Conservation (phyloP, 2,329 filamentous ascomycete genomes). For the Tothia fuscella region DNA sequence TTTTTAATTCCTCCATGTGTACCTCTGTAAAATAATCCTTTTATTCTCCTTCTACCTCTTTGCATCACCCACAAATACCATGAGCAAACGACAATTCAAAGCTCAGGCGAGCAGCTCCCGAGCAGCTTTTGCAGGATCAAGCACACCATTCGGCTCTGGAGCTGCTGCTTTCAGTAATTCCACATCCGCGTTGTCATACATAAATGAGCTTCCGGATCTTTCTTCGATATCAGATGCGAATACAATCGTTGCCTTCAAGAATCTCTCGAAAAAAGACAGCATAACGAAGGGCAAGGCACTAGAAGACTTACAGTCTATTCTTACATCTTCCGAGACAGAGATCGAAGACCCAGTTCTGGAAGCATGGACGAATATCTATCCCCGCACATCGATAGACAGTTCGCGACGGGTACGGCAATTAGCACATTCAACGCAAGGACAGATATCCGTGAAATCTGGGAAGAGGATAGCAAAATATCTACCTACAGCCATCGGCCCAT, state of each 20-base stretch:
- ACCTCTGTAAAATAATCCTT: too few species aligned
- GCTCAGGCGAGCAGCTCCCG: slow-evolving; percentile 10
- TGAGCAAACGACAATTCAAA: slow-evolving; percentile 13
- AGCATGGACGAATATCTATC: slow-evolving; percentile 81
- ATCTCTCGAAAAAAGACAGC: slow-evolving; percentile 81
- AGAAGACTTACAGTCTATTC: slow-evolving; percentile 64
- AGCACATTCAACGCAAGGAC: slow-evolving; percentile 62
- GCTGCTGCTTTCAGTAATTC: slow-evolving; percentile 31
- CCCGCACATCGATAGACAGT: slow-evolving; percentile 81
- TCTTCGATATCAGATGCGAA: slow-evolving; percentile 66
- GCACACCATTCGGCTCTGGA: slow-evolving; percentile 29
- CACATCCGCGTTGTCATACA: slow-evolving; percentile 65
- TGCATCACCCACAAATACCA: neutral
- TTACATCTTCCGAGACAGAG: slow-evolving; percentile 45
- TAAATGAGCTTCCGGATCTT: slow-evolving; percentile 75
- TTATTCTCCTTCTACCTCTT: too few species aligned
- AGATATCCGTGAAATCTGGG: slow-evolving; percentile 46
- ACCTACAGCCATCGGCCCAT: slow-evolving; percentile 68
- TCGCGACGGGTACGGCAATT: slow-evolving; percentile 79
- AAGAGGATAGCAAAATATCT: slow-evolving; percentile 77
- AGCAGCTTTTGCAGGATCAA: slow-evolving; percentile 26
- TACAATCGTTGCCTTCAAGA: slow-evolving; percentile 83
- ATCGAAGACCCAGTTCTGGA: slow-evolving; percentile 75
- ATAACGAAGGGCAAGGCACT: slow-evolving; percentile 85
- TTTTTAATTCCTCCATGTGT: too few species aligned